Percentiles rank a stretch among this genome's conserved stretches.
Evolutionary conservation across 257 asterid genomes (phyloP).

Genomic region (Solanum etuberosum): DNA sequence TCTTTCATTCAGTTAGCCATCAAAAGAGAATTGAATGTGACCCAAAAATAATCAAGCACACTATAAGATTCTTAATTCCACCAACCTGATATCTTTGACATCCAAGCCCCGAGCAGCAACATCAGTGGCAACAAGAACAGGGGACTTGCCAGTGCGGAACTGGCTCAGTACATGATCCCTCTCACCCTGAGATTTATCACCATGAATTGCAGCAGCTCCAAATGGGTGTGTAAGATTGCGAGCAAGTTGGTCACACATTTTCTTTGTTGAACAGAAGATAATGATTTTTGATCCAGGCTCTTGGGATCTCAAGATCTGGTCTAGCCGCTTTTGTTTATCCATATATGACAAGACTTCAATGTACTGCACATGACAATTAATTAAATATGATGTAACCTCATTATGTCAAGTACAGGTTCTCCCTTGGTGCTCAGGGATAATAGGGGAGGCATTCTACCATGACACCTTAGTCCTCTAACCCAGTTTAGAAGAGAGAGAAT

Average conservation of each 20-base stretch:
- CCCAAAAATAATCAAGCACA: not conserved
- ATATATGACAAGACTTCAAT: conserved; percentile 60
- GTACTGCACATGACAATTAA: conserved; percentile 28
- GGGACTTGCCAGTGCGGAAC: conserved; percentile 79
- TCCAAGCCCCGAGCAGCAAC: conserved; percentile 99
- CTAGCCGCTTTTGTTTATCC: conserved; percentile 82
- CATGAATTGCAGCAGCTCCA: conserved; percentile 97
- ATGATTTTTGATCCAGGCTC: conserved; percentile 93
- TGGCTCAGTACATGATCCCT: conserved; percentile 86
- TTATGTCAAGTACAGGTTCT: not conserved
- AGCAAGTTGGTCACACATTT: conserved; percentile 86
- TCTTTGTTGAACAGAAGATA: conserved; percentile 92
- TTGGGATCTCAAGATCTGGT: conserved; percentile 87
- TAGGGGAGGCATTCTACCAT: not conserved
- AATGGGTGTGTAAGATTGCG: conserved; percentile 53
- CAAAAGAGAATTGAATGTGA: not conserved
- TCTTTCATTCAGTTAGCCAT: not conserved
- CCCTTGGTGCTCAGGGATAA: not conserved
- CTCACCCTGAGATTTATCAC: conserved; percentile 94
- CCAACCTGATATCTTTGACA: conserved; percentile 88
- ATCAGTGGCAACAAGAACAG: conserved; percentile 96
- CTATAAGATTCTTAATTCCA: not conserved
- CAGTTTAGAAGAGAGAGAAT: not conserved
- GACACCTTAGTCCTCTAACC: not conserved
- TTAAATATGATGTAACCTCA: not conserved